Evolutionary conservation across 371 early-diverging fungal genomes (phyloP), one percentile per base, ranked within the genome.

Genomic region (Rhizopus microsporus): DNA sequence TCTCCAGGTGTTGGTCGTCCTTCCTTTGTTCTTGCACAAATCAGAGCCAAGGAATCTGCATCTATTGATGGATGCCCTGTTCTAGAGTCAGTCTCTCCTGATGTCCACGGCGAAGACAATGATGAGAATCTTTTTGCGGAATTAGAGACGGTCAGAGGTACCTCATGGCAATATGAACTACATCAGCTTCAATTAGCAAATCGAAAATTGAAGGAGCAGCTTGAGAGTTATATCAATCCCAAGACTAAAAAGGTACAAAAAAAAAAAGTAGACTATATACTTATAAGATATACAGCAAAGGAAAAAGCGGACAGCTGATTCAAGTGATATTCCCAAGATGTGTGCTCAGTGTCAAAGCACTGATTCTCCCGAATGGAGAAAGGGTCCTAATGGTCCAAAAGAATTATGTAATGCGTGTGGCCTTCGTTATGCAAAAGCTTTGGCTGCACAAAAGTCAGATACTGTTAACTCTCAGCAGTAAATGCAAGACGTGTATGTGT

Each of bases 381-480:
- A 85, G 42, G 92, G 93, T 5, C 90, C 90, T 49, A 83, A 85
- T 54, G 91, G 92, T 15, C 86, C 88, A 9, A 83, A 85, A 45
- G 83, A 92, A 44, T 77, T 94, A 33, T 94, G 94, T 76, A 94
- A 94, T 72, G 90, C 92, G 12, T 94, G 94, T 60, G 93, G 94
- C 31, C 69, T 94, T 50, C 81, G 84, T 40, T 75, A 75, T 54
- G 72, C 72, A 34, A 69, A 69, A 29, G 44, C 62, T 5, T 49
- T 58, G 15, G 37, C 60, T 17, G 33, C 59, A 37, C 60, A 60
- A 13, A 67, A 59, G 30, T 32, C 54, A 12, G 44, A 54, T 5
- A 6, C 45, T 23, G 23, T 23, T 23, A 23, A 2, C 23, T 23
- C 23, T 23, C 23, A 23, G 2, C 23, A 23, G 23, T 23, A 23